Conservation (phyloP, 805 yeast genomes). For the Isabelozyma pseudorhagii region DNA sequence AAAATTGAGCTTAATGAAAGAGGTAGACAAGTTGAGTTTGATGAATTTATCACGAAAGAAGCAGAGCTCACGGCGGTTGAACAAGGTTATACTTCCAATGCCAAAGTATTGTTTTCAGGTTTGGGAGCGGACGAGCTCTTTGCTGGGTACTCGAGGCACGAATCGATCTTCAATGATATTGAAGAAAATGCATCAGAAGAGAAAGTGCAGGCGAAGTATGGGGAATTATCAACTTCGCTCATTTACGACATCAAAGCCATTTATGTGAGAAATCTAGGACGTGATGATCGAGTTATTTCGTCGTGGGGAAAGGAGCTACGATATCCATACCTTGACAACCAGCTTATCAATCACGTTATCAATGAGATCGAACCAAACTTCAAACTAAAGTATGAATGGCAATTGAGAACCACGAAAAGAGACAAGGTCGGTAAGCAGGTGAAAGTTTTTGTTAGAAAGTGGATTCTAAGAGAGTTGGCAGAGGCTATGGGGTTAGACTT, state of each 20-base stretch:
- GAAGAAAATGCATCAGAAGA: conserved; percentile 14
- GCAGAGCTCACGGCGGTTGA: conserved; percentile 2
- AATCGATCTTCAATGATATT: conserved; percentile 39
- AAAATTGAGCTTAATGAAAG: conserved; percentile 12
- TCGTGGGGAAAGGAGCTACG: conserved; percentile 87
- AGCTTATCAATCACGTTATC: conserved; percentile 51
- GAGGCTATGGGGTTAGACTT: conserved; percentile 41
- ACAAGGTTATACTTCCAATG: conserved; percentile 43
- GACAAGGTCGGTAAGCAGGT: conserved; percentile 22
- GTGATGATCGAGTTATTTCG: conserved; percentile 88
- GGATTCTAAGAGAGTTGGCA: conserved; percentile 64
- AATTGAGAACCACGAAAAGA: conserved; percentile 14
- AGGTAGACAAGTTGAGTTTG: conserved; percentile 9
- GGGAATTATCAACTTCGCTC: conserved; percentile 55
- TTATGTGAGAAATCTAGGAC: conserved; percentile 75
- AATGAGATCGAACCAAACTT: conserved; percentile 46
- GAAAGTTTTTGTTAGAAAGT: conserved; percentile 41
- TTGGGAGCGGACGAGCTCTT: conserved; percentile 96
- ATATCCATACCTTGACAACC: conserved; percentile 77
- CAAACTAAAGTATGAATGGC: conserved; percentile 36
- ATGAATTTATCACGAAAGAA: conserved; percentile 12
- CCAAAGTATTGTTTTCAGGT: conserved; percentile 82
- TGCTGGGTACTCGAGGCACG: conserved; percentile 93
- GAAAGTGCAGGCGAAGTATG: conserved; percentile 19
- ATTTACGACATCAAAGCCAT: conserved; percentile 69